Conservation (phyloP, 768 basidiomycete species). For the Phylloporus sp. region DNA sequence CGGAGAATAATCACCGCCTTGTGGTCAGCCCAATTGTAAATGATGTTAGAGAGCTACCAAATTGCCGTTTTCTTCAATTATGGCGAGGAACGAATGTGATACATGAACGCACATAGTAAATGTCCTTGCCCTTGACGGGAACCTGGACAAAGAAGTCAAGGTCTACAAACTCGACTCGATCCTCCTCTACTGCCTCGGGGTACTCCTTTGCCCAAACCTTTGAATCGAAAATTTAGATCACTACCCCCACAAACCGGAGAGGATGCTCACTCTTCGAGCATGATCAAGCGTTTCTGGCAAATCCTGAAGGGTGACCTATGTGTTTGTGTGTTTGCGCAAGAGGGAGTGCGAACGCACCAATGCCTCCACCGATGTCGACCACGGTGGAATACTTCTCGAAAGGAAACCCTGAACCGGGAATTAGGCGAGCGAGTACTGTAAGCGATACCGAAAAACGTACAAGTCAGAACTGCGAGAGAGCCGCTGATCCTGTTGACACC, state of each 20-base stretch:
- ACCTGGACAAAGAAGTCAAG: slow-evolving; percentile 31
- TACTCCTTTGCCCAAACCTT: slow-evolving; percentile 24
- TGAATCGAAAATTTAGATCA: background rate
- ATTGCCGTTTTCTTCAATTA: background rate
- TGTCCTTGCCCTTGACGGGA: slow-evolving; percentile 23
- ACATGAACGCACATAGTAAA: slow-evolving; percentile 32
- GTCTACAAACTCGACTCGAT: slow-evolving; percentile 24
- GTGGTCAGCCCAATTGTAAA: slow-evolving; percentile 29
- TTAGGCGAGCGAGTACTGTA: background rate
- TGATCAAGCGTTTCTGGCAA: slow-evolving; percentile 22
- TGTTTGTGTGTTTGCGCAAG: slow-evolving; percentile 28
- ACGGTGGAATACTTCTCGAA: slow-evolving; percentile 28
- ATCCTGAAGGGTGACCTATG: slow-evolving; percentile 33
- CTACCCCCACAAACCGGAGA: background rate
- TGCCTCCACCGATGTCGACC: slow-evolving; percentile 35
- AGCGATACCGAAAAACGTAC: slow-evolving; percentile 3
- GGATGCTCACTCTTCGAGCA: slow-evolving; percentile 12
- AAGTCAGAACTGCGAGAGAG: slow-evolving; percentile 21
- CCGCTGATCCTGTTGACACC: slow-evolving; percentile 23
- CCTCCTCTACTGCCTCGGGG: slow-evolving; percentile 23
- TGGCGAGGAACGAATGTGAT: background rate
- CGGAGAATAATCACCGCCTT: slow-evolving; percentile 17
- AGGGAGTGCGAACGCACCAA: slow-evolving; percentile 30
- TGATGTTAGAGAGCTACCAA: slow-evolving; percentile 15
- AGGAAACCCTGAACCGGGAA: slow-evolving; percentile 25